phyloP scores from a whole-genome alignment of 495 filamentous ascomycete species.

The Antarctomyces pellizariae region DNA sequence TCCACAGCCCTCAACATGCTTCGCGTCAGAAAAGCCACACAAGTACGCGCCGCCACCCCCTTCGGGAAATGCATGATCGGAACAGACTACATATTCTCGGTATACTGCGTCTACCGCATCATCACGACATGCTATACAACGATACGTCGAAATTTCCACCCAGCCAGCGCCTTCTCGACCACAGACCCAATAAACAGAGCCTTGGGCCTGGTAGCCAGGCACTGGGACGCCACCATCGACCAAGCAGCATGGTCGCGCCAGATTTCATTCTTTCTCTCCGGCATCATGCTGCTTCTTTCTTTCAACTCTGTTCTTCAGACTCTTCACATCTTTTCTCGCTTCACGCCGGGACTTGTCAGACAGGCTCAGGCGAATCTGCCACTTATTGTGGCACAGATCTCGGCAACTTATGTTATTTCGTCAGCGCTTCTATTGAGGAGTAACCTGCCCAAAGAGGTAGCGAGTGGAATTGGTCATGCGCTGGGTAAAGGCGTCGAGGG shows the following conservation, averaged over 20 bases:
- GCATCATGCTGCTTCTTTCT: slow-evolving; percentile 52
- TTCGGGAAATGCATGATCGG: slow-evolving; percentile 32
- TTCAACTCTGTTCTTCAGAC: slow-evolving; percentile 58
- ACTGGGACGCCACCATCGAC: slow-evolving; percentile 50
- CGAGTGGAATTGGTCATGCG: slow-evolving; percentile 45
- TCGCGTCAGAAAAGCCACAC: slow-evolving; percentile 29
- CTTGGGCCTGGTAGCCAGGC: slow-evolving; percentile 44
- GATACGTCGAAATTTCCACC: slow-evolving; percentile 27
- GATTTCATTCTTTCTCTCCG: slow-evolving; percentile 55
- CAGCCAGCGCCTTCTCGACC: slow-evolving; percentile 32
- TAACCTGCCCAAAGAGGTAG: slow-evolving; percentile 47
- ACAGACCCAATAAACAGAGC: slow-evolving; percentile 60
- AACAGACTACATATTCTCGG: slow-evolving; percentile 38
- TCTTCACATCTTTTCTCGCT: slow-evolving; percentile 46
- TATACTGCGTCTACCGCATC: slow-evolving; percentile 60
- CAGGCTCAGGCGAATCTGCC: slow-evolving; percentile 43
- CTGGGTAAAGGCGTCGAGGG: slow-evolving; percentile 41
- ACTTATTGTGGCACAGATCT: slow-evolving; percentile 48
- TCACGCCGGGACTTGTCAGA: slow-evolving; percentile 38
- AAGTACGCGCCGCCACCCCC: slow-evolving; percentile 34
- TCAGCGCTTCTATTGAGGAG: slow-evolving; percentile 47
- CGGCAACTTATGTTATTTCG: slow-evolving; percentile 57
- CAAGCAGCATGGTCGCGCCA: slow-evolving; percentile 49
- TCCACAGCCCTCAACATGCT: slow-evolving; percentile 33
- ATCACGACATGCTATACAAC: slow-evolving; percentile 39